Evolutionary conservation across 371 early-diverging fungal genomes (phyloP).

Genomic region (Lichtheimia ornata): DNA sequence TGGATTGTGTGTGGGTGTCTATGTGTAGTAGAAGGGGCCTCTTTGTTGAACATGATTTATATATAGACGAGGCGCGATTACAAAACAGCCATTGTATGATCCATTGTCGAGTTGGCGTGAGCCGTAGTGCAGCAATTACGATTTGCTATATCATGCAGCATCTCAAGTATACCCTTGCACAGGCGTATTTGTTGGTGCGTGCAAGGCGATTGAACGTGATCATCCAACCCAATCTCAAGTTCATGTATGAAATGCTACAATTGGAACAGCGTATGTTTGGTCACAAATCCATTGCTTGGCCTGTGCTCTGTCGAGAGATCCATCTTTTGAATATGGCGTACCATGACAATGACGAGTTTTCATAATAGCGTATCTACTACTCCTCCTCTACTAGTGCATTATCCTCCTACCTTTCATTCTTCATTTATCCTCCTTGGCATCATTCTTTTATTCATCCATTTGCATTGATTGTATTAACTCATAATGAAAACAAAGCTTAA

Average conservation of each 20-base stretch:
- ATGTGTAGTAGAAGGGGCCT: not conserved
- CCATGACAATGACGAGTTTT: constrained; percentile 16
- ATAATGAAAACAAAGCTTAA: not conserved
- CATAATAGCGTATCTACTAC: not conserved
- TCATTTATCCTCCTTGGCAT: not conserved
- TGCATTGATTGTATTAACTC: not conserved
- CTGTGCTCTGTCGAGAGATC: constrained; percentile 34
- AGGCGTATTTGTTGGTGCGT: constrained; percentile 64
- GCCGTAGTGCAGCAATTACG: constrained; percentile 65
- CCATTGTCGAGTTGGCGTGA: constrained; percentile 70
- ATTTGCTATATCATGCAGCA: constrained; percentile 68
- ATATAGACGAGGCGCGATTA: constrained; percentile 33
- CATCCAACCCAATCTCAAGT: constrained; percentile 67
- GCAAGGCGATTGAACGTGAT: constrained; percentile 69
- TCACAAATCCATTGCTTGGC: constrained; percentile 32
- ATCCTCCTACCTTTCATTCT: not conserved
- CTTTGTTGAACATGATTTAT: not conserved
- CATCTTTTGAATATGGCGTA: constrained; percentile 36
- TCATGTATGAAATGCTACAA: constrained; percentile 68
- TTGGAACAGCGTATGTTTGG: constrained; percentile 53
- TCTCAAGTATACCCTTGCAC: constrained; percentile 46
- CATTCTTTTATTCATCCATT: too few relatives aligned
- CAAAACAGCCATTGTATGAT: constrained; percentile 41
- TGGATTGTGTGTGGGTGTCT: too few relatives aligned
- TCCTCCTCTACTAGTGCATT: not conserved